phyloP scores from a whole-genome alignment of 345 rosid genomes.

The Hirschfeldia incana region DNA sequence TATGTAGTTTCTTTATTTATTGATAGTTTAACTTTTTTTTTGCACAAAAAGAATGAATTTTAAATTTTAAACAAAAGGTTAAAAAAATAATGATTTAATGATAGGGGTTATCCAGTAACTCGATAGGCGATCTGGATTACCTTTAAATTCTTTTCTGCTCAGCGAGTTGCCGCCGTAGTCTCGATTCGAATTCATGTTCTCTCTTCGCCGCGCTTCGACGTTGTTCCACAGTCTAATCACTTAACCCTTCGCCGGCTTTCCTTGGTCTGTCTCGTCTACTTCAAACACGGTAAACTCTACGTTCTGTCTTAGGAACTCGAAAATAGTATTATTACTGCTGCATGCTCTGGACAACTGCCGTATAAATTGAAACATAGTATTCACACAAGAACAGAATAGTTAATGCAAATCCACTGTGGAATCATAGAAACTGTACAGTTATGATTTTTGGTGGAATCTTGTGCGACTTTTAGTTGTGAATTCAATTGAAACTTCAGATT shows the following conservation, averaged over 20 bases:
- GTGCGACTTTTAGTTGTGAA: neutral
- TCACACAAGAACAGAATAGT: neutral
- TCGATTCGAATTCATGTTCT: conserved; percentile 22
- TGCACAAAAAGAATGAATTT: too few relatives aligned
- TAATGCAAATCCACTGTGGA: neutral
- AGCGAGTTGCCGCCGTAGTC: conserved; percentile 24
- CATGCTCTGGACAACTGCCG: neutral
- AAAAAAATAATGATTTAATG: too few relatives aligned
- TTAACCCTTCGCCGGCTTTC: neutral
- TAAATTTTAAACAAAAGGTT: too few relatives aligned
- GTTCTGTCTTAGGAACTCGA: conserved; percentile 6
- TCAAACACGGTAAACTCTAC: conserved; percentile 11
- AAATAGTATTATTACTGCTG: neutral
- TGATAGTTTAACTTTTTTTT: too few relatives aligned
- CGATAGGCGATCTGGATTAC: conserved; percentile 1
- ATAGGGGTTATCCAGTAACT: neutral
- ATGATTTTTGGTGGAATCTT: neutral
- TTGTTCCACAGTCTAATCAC: conserved; percentile 12
- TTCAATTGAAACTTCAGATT: neutral
- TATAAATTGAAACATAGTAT: neutral
- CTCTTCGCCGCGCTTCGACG: conserved; percentile 28
- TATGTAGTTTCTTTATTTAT: too few relatives aligned
- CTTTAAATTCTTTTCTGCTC: neutral
- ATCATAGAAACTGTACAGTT: neutral
- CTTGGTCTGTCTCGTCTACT: neutral